Conservation (phyloP, 176 grass and related monocot genomes). For the Thinopyrum elongatum region DNA sequence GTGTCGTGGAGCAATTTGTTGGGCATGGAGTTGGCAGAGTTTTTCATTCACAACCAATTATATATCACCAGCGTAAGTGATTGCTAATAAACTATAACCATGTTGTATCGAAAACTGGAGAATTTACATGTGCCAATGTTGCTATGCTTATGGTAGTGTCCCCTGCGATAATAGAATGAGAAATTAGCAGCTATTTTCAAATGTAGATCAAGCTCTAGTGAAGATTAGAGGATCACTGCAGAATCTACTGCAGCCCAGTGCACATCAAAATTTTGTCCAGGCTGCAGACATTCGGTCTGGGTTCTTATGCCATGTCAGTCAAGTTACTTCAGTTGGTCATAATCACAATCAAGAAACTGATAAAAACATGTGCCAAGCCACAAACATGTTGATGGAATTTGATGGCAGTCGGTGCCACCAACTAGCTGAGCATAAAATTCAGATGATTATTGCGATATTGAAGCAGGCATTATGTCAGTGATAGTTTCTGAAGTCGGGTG, state of each 20-base stretch:
- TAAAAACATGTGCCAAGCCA: not conserved
- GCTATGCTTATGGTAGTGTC: not conserved
- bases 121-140: not conserved
- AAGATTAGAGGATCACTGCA: not conserved
- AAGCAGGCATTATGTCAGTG: not conserved
- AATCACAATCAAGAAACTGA: not conserved
- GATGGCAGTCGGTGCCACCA: not conserved
- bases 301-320: not conserved
- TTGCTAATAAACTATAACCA: not conserved
- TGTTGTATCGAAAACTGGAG: not conserved
- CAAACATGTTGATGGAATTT: not conserved
- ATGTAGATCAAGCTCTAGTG: not conserved
- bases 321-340: not conserved
- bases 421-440: not conserved
- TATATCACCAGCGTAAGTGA: slow-evolving; percentile 82
- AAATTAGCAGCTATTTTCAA: not conserved
- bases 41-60: slow-evolving; percentile 90
- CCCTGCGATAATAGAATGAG: not conserved
- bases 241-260: not conserved
- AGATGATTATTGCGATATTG: not conserved
- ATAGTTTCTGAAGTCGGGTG: not conserved
- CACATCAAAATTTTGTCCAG: not conserved
- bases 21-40: slow-evolving; percentile 83
- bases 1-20: slow-evolving; percentile 82
- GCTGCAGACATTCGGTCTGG: not conserved